A percentile compares a stretch with the other conserved stretches of the same genome.
Evolutionary conservation across 495 filamentous ascomycete genomes (phyloP).

Genomic region (Bombardia bombarda): DNA sequence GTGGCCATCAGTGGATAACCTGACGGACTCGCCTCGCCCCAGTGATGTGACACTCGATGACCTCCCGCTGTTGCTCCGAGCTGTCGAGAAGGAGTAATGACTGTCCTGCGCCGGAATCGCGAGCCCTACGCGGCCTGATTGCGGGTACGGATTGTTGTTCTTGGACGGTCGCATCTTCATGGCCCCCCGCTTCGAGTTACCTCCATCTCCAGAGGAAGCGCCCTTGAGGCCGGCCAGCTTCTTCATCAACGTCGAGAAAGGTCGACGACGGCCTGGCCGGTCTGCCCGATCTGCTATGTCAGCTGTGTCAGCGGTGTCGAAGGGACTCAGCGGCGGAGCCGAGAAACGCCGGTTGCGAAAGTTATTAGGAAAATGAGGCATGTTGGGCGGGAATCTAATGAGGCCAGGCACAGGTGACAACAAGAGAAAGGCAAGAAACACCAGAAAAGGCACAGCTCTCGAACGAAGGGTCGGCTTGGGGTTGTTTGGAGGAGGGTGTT

Average conservation of each 20-base stretch:
- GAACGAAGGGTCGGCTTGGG: background rate
- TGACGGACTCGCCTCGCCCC: conserved; percentile 43
- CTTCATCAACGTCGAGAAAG: conserved; percentile 92
- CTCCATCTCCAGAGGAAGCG: conserved; percentile 36
- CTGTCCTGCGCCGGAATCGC: conserved; percentile 41
- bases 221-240: conserved; percentile 79
- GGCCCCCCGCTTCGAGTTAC: conserved; percentile 34
- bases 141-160: conserved; percentile 80
- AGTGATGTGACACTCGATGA: conserved; percentile 29
- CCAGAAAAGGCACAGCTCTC: too few species aligned
- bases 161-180: conserved; percentile 46
- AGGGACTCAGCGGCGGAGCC: conserved; percentile 3
- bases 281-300: conserved; percentile 28
- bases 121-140: conserved; percentile 43
- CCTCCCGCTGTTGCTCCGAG: conserved; percentile 25
- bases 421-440: conserved; percentile 7
- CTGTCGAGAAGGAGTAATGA: conserved; percentile 49
- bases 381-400: conserved; percentile 1
- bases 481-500: background rate
- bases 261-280: conserved; percentile 57
- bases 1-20: conserved; percentile 51
- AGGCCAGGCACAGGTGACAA: conserved; percentile 8
- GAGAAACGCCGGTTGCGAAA: conserved; percentile 12
- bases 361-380: conserved; percentile 12
- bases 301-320: conserved; percentile 19